Evolutionary conservation across 129 eudicot genomes (phyloP).

Genomic region (Ambrosia artemisiifolia): DNA sequence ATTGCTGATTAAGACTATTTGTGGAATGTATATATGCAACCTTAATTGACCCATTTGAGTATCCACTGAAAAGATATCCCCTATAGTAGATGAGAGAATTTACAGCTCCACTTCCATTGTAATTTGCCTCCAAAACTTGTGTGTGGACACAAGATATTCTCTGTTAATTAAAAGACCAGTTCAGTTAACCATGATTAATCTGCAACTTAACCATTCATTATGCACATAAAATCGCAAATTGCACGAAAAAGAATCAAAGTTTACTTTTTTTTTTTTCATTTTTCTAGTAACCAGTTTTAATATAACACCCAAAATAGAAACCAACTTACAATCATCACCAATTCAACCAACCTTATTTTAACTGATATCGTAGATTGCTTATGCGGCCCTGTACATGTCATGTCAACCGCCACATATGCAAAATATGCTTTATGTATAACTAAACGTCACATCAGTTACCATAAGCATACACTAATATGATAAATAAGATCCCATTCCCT

Average conservation of each 20-base stretch:
- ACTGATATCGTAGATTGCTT: not conserved
- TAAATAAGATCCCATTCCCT: not conserved
- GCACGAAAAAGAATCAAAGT: not conserved
- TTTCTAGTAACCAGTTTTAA: not conserved
- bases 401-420: not conserved
- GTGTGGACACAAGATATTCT: conserved; percentile 85
- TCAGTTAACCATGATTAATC: conserved; percentile 13
- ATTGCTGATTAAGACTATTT: not conserved
- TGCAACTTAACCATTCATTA: conserved; percentile 69
- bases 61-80: conserved; percentile 77
- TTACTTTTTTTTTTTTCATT: not conserved
- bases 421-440: too few relatives aligned
- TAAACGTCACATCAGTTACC: too few relatives aligned
- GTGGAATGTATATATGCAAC: conserved; percentile 18
- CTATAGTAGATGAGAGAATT: conserved; percentile 67
- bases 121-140: conserved; percentile 63
- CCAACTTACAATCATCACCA: not conserved
- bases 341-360: not conserved
- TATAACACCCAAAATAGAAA: not conserved
- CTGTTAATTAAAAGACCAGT: conserved; percentile 31
- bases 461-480: not conserved
- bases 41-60: conserved; percentile 80
- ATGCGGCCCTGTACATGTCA: not conserved
- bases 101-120: conserved; percentile 64
- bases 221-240: conserved; percentile 38